These are phyloP conservation scores for Heliamphora pulchella DNA, from an alignment of 179 eudicot genomes.

Conservation along the genomic window DNA sequence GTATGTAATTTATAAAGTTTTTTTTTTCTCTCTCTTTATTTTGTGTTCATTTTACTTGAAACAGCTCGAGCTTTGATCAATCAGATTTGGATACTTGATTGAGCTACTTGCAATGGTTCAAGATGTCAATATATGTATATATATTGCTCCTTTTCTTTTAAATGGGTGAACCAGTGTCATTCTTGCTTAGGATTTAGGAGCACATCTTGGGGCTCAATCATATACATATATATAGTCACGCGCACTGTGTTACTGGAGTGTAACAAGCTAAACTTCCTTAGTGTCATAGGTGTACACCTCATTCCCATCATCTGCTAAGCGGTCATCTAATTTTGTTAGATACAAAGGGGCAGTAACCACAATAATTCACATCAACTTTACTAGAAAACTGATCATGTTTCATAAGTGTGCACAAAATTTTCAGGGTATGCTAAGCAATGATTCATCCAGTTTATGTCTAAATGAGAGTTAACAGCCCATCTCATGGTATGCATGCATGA, in stretches of 20 bases:
- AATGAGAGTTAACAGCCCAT: neutral
- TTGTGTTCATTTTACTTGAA: neutral
- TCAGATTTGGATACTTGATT: neutral
- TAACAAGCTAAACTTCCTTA: neutral
- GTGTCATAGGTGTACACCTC: neutral
- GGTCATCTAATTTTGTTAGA: neutral
- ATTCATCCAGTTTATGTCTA: neutral
- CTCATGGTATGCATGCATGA: neutral
- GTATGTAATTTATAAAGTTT: slow-evolving; percentile 31
- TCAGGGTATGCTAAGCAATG: slow-evolving; percentile 3
- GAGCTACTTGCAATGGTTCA: slow-evolving; percentile 1
- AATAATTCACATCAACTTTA: neutral
- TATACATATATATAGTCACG: neutral
- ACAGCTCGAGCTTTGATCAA: neutral
- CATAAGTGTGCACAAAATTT: neutral
- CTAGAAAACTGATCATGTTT: neutral
- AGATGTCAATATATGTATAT: neutral
- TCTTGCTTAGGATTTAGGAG: neutral
- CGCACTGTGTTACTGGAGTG: neutral
- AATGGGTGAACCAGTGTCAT: neutral
- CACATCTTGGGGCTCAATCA: neutral
- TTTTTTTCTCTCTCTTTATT: slow-evolving; percentile 1
- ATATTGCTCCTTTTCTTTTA: neutral
- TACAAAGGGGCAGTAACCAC: neutral
- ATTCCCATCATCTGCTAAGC: neutral